Evolutionary conservation across 352 stramenopile genomes (phyloP).

Genomic region (Phytophthora hybrid): DNA sequence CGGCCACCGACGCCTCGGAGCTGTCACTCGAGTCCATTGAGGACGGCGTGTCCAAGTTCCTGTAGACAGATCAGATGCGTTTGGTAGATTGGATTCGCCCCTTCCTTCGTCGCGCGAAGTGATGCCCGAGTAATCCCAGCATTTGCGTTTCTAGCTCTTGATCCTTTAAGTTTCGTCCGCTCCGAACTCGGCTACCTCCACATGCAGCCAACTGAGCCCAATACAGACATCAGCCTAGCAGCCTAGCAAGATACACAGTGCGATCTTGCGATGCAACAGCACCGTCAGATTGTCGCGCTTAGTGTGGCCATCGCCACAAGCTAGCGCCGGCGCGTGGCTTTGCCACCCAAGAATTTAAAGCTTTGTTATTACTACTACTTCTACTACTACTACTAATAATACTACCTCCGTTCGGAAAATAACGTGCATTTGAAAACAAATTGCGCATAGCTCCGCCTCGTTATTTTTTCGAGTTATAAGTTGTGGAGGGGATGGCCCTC

Average conservation of each 20-base stretch:
- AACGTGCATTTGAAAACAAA: too few species aligned
- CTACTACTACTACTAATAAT: too few species aligned
- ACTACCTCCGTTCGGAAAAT: too few species aligned
- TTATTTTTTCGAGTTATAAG: too few species aligned
- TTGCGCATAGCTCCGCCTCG: too few species aligned
- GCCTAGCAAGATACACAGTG: not conserved
- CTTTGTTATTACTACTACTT: too few species aligned
- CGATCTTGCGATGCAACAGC: not conserved
- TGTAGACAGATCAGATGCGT: constrained; percentile 69
- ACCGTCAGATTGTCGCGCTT: not conserved
- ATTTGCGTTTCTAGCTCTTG: constrained; percentile 38
- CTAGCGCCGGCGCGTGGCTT: not conserved
- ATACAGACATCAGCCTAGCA: not conserved
- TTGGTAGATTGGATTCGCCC: constrained; percentile 44
- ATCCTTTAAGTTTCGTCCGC: too few species aligned
- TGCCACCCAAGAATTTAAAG: too few species aligned
- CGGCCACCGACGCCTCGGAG: constrained; percentile 93
- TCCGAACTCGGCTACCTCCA: not conserved
- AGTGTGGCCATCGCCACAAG: not conserved
- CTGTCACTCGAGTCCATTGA: constrained; percentile 83
- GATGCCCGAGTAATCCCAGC: constrained; percentile 47
- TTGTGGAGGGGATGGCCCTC: too few species aligned
- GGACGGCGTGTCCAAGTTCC: constrained; percentile 88
- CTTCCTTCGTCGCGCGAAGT: constrained; percentile 24
- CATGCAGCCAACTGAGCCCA: not conserved